Conservation (phyloP, 441 rosid species). For the Croton setiger region DNA sequence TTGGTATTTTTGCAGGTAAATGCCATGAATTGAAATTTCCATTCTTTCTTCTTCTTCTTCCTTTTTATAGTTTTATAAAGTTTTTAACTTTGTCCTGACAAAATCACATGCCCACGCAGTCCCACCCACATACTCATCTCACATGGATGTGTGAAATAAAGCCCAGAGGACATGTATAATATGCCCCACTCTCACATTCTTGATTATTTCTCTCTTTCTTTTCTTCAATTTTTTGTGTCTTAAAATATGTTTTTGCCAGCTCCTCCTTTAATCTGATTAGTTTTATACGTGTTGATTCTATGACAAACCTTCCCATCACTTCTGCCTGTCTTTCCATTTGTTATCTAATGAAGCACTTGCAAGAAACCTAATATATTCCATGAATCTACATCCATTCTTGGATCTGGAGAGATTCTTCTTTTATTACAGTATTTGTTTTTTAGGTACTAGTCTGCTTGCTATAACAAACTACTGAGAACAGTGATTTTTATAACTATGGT, state of each 20-base stretch:
- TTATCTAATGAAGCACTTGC: slow-evolving; percentile 27
- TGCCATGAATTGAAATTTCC: not conserved
- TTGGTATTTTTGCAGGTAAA: not conserved
- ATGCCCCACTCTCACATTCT: slow-evolving; percentile 30
- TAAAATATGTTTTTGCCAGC: slow-evolving; percentile 10
- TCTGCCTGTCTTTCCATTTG: slow-evolving; percentile 35
- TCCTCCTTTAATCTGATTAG: slow-evolving; percentile 18
- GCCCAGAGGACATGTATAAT: slow-evolving; percentile 22
- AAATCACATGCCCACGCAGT: slow-evolving; percentile 60
- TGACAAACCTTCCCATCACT: slow-evolving; percentile 32
- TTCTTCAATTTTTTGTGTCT: slow-evolving; percentile 11
- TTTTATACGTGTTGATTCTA: slow-evolving; percentile 20
- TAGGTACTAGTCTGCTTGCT: slow-evolving; percentile 24
- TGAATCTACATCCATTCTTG: slow-evolving; percentile 37
- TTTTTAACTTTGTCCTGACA: slow-evolving; percentile 33
- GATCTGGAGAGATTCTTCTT: slow-evolving; percentile 56
- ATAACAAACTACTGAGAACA: slow-evolving; percentile 7
- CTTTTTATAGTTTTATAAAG: not conserved
- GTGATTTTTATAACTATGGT: slow-evolving; percentile 17
- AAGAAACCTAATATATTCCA: not conserved
- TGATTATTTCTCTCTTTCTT: not conserved
- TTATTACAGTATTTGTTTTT: slow-evolving; percentile 18
- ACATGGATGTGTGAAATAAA: slow-evolving; percentile 53
- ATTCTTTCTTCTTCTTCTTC: not conserved
- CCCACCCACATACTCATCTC: slow-evolving; percentile 56